Evolutionary conservation across 495 filamentous ascomycete species (phyloP), one percentile per base, ranked within the genome.

Genomic region (Penicillium antarcticum): DNA sequence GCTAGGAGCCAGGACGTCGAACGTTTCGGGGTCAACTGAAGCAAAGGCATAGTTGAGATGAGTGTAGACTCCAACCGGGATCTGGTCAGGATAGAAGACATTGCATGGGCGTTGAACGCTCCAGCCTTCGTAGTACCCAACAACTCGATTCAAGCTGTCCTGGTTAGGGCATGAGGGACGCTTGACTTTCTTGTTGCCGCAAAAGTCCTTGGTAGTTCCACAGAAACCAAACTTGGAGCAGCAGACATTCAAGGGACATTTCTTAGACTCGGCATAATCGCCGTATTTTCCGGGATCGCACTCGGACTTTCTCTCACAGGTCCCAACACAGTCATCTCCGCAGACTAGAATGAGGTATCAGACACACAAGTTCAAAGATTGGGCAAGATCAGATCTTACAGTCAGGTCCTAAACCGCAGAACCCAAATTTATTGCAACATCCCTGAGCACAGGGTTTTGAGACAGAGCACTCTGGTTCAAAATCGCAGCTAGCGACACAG

Each of bases 1-100:
- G 8, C 1, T 13, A 18, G 29, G 3, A 5, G 12, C 48, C 26
- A 38, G 59, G 52, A 76, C 48, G 10, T 56, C 48, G 46, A 66
- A 79, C 0, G 59, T 71, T 0, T 46, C 48, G 0, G 74, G 70
- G 43, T 79, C 62, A 45, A 82, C 64, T n/a, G 18, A 19, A 5
- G 44, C 44, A 43, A 60, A 56, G 0, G 57, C 49, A 46, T 55
- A 72, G 60, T 73, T 71, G 29, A 80, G 47, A 51, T 80, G 75
- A 6, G 72, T 80, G 40, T 54, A 63, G 10, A 38, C 39, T 7
- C 33, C 44, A 1, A 53, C 6, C 4, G 42, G 36, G 16, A 62
- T 51, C 13, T 56, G 19, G 0, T 53, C 45, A 1, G 52, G 57
- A 4, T 2, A 46, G 2, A 49, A 42, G 1, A 2, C 3, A 31